Base-by-base conservation (phyloP, 257 asterid genomes). In the Vinca minor region DNA sequence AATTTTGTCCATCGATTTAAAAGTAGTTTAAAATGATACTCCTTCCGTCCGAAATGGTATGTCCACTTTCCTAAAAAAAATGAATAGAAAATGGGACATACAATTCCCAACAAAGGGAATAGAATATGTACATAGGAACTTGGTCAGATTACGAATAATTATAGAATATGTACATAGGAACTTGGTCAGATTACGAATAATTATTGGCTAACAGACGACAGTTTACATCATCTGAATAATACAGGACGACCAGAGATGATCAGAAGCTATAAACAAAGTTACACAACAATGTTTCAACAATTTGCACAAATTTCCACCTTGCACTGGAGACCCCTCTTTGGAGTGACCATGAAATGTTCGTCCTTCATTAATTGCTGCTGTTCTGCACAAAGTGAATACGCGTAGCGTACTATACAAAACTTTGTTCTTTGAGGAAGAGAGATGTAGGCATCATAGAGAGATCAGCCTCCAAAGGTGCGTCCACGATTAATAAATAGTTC, bases 231-330 rank as follows among this genome's bases (percentile, higher is more conserved):
- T 73, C 60, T 63, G 64, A 64, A 57, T 42, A 62, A 73, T 64
- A 63, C 59, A 69, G 14, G 28, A 67, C 50, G 68, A 67, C 63
- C 57, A 65, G 49, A 54, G 26, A 64, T 42, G 61, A 65, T 62
- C 64, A 61, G 60, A 71, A 65, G 71, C 81, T 78, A 78, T 70
- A 41, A 75, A 76, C 82, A n/a, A n/a, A n/a, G n/a, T n/a, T n/a
- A n/a, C n/a, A n/a, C n/a, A 64, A 71, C 71, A 68, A 63, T 56
- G 57, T 74, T 75, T 72, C 76, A 76, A 80, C 78, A 71, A 50
- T 63, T 38, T 58, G 77, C 48, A 74, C 75, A 55, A 69, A 45
- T 61, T 75, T 67, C 75, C 58, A 60, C 68, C 65, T 5, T 44
- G 73, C 59, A 42, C 38, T 18, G 45, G 67, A 71, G 50, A 65